Evolutionary conservation across 148 eudicot species (phyloP).

Genomic region (Fagopyrum esculentum): DNA sequence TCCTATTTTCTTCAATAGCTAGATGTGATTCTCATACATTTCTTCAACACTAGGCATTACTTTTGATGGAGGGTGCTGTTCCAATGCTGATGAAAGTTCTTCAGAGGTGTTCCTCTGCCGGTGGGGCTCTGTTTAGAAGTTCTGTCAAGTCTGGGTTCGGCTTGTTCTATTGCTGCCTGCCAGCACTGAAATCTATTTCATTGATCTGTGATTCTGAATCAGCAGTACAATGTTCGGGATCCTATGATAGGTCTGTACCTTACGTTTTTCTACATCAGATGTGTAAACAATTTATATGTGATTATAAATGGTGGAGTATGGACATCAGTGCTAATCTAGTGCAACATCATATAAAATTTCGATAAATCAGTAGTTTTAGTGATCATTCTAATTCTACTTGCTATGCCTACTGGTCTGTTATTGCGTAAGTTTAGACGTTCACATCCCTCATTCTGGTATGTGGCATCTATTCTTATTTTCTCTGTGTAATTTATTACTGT

Average conservation of each 20-base stretch:
- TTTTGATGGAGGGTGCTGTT: constrained; percentile 54
- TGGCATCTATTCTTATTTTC: not conserved
- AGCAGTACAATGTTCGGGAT: constrained; percentile 24
- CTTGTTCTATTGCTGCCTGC: constrained; percentile 56
- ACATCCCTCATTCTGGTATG: not conserved
- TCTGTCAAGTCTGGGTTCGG: constrained; percentile 32
- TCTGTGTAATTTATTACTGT: not conserved
- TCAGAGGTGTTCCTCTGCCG: constrained; percentile 38
- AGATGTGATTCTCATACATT: constrained; percentile 5
- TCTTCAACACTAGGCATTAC: constrained; percentile 47
- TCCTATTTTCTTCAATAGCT: constrained; percentile 4
- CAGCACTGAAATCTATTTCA: constrained; percentile 57
- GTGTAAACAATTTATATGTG: not conserved
- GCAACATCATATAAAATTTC: not conserved
- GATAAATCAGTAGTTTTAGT: not conserved
- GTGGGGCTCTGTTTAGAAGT: constrained; percentile 33
- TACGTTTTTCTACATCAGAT: not conserved
- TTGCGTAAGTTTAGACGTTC: not conserved
- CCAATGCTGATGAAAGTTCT: constrained; percentile 56
- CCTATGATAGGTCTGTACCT: constrained; percentile 42
- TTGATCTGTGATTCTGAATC: constrained; percentile 47
- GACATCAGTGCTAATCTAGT: not conserved
- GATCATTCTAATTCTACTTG: not conserved
- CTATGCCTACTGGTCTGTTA: not conserved
- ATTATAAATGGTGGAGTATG: not conserved